Evolutionary conservation across 805 yeast species (phyloP).

Genomic region (Metschnikowia kofuensis): DNA sequence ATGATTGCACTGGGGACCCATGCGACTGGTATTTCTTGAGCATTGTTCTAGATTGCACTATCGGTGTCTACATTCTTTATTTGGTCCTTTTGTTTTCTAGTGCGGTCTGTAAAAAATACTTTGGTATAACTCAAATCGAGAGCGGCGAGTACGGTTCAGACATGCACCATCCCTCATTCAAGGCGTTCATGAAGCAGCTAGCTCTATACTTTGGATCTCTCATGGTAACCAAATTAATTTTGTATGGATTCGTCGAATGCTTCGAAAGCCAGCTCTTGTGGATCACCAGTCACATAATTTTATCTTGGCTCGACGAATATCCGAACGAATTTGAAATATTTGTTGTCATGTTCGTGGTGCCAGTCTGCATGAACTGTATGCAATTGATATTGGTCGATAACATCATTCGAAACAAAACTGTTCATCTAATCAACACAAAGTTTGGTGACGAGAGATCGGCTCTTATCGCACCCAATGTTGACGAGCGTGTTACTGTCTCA

Average conservation of each 20-base stretch:
- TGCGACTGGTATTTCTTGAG: conserved; percentile 95
- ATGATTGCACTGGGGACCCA: conserved; percentile 47
- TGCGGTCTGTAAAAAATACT: conserved; percentile 41
- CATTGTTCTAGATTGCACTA: conserved; percentile 84
- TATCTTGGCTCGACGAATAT: conserved; percentile 80
- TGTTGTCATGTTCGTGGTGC: conserved; percentile 81
- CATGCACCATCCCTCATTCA: conserved; percentile 51
- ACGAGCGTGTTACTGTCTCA: conserved; percentile 2
- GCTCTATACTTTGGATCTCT: conserved; percentile 62
- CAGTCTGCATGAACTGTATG: conserved; percentile 68
- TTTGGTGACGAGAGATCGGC: background rate
- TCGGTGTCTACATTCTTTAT: conserved; percentile 81
- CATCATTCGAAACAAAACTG: conserved; percentile 57
- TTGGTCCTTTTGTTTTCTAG: conserved; percentile 48
- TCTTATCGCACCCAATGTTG: conserved; percentile 2
- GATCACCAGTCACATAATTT: conserved; percentile 64
- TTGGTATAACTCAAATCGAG: conserved; percentile 38
- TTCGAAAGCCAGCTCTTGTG: conserved; percentile 52
- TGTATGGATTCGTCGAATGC: conserved; percentile 61
- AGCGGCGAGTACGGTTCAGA: conserved; percentile 63
- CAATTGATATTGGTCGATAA: conserved; percentile 73
- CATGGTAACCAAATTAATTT: conserved; percentile 61
- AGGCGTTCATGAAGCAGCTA: conserved; percentile 70
- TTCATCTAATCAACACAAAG: conserved; percentile 31
- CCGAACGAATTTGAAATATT: conserved; percentile 78